Percentiles rank a stretch among this genome's conserved stretches.
Evolutionary conservation across 768 basidiomycete species (phyloP).

Genomic region (Inosperma sp.): DNA sequence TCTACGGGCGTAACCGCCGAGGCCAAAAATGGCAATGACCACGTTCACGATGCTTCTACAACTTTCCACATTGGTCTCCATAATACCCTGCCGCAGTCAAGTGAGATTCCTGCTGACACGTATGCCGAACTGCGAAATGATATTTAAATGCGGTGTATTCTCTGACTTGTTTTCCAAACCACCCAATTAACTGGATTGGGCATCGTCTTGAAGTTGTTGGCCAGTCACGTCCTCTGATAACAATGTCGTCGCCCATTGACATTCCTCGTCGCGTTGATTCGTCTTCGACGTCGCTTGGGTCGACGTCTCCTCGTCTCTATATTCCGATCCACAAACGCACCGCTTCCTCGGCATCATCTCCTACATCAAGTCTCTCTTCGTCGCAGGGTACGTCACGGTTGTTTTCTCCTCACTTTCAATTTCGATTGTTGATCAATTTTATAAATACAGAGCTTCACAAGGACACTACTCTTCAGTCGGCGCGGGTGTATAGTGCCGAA

Average conservation of each 20-base stretch:
- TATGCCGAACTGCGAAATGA: no score
- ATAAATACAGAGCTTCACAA: background rate
- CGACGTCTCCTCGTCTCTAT: constrained; percentile 5
- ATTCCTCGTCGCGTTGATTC: constrained; percentile 15
- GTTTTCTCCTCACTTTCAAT: background rate
- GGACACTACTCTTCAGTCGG: background rate
- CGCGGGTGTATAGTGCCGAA: constrained; percentile 14
- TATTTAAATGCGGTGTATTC: no score
- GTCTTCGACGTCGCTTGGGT: background rate
- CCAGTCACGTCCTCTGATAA: background rate
- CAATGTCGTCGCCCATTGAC: constrained; percentile 18
- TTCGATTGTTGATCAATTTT: no score
- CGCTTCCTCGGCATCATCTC: constrained; percentile 1
- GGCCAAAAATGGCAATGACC: no score
- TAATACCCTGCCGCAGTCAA: no score
- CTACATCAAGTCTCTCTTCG: constrained; percentile 6
- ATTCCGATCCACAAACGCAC: constrained; percentile 15
- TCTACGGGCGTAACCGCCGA: no score
- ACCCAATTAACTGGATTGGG: background rate
- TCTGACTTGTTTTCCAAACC: background rate
- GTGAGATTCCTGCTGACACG: no score
- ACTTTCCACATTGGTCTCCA: no score
- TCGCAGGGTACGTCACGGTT: background rate
- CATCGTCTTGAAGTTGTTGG: background rate
- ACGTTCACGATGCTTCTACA: no score